These are phyloP conservation scores for Scortechinia acanthostroma DNA, from an alignment of 2,329 filamentous ascomycete species.

Conservation along the genomic window DNA sequence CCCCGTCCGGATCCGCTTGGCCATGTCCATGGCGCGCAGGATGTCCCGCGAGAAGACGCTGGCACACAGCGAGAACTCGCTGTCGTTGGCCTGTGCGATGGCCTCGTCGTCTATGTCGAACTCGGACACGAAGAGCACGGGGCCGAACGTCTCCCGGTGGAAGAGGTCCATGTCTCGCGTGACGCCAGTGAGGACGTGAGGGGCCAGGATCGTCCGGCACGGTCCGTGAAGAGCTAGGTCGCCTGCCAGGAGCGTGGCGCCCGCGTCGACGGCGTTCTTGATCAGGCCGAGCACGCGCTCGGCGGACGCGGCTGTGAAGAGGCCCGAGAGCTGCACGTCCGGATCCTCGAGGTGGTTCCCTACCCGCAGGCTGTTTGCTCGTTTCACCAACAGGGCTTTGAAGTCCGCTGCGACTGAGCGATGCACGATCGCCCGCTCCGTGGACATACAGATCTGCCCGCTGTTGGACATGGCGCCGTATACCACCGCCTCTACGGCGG, in stretches of 20 bases:
- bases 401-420: slow-evolving; percentile 43
- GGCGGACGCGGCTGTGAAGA: background rate
- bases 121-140: background rate
- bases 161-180: background rate
- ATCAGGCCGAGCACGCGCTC: background rate
- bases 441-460: slow-evolving; percentile 67
- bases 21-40: no score
- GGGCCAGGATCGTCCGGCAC: no score
- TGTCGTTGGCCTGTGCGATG: background rate
- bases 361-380: background rate
- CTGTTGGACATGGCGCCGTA: slow-evolving; percentile 53
- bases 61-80: background rate
- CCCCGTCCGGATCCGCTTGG: background rate
- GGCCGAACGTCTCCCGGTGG: background rate
- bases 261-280: background rate
- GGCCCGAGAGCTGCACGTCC: background rate
- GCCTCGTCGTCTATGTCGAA: background rate
- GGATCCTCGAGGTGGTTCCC: background rate
- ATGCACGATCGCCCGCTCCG: slow-evolving; percentile 61
- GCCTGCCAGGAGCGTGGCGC: background rate
- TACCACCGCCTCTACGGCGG: slow-evolving; percentile 49
- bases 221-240: no score
- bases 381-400: slow-evolving; percentile 19
- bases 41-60: no score
- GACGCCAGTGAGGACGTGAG: background rate